phyloP scores from a whole-genome alignment of 305 asterid genomes.

The Caryopteris hybrid region DNA sequence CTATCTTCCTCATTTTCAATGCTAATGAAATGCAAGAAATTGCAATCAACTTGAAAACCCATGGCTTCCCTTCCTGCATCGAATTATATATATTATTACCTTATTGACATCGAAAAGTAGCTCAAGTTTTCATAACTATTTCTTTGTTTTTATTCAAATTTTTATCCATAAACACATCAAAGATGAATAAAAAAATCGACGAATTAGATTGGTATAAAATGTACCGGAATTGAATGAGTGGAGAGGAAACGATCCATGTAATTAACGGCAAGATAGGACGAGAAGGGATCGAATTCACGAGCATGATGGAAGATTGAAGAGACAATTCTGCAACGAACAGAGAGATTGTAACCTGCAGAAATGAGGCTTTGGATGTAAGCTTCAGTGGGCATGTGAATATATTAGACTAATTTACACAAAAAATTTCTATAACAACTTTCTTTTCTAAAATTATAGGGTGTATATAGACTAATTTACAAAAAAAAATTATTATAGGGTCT shows the following conservation, averaged over 20 bases:
- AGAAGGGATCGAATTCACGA: conserved; percentile 30
- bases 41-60: conserved; percentile 52
- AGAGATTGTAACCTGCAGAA: conserved; percentile 2
- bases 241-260: conserved; percentile 69
- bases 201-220: too few relatives aligned
- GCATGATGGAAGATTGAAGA: conserved; percentile 30
- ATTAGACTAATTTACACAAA: too few relatives aligned
- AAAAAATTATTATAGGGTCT: too few relatives aligned
- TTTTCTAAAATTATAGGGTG: too few relatives aligned
- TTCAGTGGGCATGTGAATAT: conserved; percentile 53
- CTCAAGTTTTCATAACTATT: not conserved
- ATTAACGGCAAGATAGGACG: conserved; percentile 51
- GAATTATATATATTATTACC: too few relatives aligned
- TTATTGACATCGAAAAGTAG: not conserved
- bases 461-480: too few relatives aligned
- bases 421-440: too few relatives aligned
- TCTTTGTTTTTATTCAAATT: not conserved
- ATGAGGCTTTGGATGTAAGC: conserved; percentile 26
- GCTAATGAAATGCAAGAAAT: conserved; percentile 66
- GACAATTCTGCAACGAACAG: conserved; percentile 32
- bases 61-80: conserved; percentile 52
- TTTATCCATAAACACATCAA: too few relatives aligned
- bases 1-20: conserved; percentile 54
- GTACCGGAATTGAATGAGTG: conserved; percentile 25
- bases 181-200: too few relatives aligned